Evolutionary conservation across 2,329 filamentous ascomycete genomes (phyloP).

Genomic region (Cytospora chrysosperma): DNA sequence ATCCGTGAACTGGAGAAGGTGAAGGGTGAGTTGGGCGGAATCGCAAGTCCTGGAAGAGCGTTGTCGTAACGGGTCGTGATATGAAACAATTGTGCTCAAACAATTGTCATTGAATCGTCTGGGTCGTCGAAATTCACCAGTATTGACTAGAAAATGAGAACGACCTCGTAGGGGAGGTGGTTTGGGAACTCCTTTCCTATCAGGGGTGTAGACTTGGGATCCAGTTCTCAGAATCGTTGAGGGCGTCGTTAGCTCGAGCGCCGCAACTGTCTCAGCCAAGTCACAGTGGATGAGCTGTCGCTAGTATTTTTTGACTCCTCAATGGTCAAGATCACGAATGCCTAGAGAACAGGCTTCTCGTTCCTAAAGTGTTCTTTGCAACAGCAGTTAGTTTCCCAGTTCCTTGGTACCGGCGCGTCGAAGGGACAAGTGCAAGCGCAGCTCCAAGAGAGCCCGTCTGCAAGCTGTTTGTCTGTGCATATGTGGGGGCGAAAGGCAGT

Average conservation of each 20-base stretch:
- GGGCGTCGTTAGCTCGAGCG: slow-evolving; percentile 12
- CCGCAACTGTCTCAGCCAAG: slow-evolving; percentile 10
- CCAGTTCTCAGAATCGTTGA: slow-evolving; percentile 8
- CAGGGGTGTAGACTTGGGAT: slow-evolving; percentile 3
- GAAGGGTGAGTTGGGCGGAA: background rate
- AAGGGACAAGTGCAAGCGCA: slow-evolving; percentile 10
- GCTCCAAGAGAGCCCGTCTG: slow-evolving; percentile 14
- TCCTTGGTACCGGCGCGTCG: slow-evolving; percentile 9
- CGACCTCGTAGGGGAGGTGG: background rate
- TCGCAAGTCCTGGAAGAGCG: background rate
- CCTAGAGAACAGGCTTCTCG: slow-evolving; percentile 14
- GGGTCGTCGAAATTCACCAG: background rate
- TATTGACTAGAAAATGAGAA: slow-evolving; percentile 2
- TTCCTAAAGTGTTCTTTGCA: slow-evolving; percentile 10
- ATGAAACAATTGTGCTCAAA: slow-evolving; percentile 9
- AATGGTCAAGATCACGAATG: slow-evolving; percentile 8
- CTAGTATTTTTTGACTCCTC: slow-evolving; percentile 7
- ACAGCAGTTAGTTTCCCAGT: slow-evolving; percentile 12
- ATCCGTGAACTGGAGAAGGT: slow-evolving; percentile 6
- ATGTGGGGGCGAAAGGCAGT: slow-evolving; percentile 17
- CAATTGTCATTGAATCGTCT: slow-evolving; percentile 11
- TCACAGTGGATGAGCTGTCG: slow-evolving; percentile 10
- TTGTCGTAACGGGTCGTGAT: slow-evolving; percentile 19
- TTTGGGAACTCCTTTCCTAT: background rate
- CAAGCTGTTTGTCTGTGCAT: slow-evolving; percentile 21